phyloP scores from a whole-genome alignment of 805 yeast genomes.

The Monosporozyma solicola region DNA sequence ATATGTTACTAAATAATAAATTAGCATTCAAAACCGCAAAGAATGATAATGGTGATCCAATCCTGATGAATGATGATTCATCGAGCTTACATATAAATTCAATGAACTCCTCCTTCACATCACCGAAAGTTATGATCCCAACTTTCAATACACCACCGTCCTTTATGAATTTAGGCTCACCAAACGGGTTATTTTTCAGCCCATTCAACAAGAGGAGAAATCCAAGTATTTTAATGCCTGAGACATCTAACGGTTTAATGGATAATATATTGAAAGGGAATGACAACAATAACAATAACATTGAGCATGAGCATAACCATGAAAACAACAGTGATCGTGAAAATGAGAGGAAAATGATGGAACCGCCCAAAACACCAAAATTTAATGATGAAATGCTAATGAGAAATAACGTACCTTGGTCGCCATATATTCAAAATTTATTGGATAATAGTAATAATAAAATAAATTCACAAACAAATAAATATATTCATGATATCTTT shows the following conservation, averaged over 20 bases:
- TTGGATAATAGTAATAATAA: background rate
- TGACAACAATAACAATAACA: background rate
- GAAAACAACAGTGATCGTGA: background rate
- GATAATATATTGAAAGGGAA: background rate
- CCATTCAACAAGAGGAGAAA: conserved; percentile 10
- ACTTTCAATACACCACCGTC: conserved; percentile 27
- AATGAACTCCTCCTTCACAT: background rate
- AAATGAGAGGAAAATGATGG: background rate
- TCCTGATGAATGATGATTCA: conserved; percentile 24
- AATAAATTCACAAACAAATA: background rate
- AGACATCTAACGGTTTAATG: background rate
- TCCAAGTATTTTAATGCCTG: conserved; percentile 1
- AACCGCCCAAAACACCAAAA: background rate
- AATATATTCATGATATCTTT: conserved; percentile 1
- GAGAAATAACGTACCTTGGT: background rate
- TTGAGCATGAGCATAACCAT: background rate
- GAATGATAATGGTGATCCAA: conserved; percentile 25
- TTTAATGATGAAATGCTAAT: background rate
- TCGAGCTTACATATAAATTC: background rate
- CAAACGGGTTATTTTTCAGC: conserved; percentile 9
- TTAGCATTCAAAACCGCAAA: conserved; percentile 12
- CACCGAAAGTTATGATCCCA: background rate
- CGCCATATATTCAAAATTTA: background rate
- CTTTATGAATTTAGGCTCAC: conserved; percentile 21
- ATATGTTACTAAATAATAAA: background rate